A percentile compares a stretch with the other conserved stretches of the same genome.
These are phyloP conservation scores for Venturia aucupariae DNA, from an alignment of 2,329 filamentous ascomycete genomes.

Conservation along the genomic window DNA sequence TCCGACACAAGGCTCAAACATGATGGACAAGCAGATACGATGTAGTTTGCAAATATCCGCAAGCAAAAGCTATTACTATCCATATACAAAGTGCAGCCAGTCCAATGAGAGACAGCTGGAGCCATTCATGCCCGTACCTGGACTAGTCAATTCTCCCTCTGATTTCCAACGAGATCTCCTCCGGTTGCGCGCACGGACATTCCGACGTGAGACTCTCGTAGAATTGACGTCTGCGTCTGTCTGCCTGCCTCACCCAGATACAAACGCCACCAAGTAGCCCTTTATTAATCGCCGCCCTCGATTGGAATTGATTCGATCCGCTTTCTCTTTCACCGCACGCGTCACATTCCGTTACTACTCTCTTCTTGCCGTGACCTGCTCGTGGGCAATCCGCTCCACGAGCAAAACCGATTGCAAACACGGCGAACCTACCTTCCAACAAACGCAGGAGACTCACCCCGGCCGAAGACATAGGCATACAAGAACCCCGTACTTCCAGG, in stretches of 20 bases:
- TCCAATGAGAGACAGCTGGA: too few species aligned
- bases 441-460: constrained; percentile 10
- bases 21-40: not conserved
- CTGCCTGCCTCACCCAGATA: not conserved
- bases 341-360: not conserved
- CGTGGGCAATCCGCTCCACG: constrained; percentile 6
- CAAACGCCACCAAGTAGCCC: not conserved
- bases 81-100: not conserved
- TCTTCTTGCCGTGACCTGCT: not conserved
- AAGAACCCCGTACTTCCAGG: not conserved
- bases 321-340: not conserved
- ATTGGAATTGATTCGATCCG: not conserved
- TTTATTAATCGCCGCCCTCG: not conserved
- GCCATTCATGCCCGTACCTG: not conserved
- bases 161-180: not conserved
- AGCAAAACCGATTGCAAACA: constrained; percentile 9
- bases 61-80: too few species aligned
- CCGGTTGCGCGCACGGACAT: not conserved
- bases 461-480: constrained; percentile 4
- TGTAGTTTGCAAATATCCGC: not conserved
- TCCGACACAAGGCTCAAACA: not conserved
- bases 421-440: constrained; percentile 9
- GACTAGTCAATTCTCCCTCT: not conserved
- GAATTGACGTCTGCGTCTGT: not conserved
- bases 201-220: too few species aligned